Base-by-base conservation (phyloP, 148 eudicot genomes). In the Chenopodium album region DNA sequence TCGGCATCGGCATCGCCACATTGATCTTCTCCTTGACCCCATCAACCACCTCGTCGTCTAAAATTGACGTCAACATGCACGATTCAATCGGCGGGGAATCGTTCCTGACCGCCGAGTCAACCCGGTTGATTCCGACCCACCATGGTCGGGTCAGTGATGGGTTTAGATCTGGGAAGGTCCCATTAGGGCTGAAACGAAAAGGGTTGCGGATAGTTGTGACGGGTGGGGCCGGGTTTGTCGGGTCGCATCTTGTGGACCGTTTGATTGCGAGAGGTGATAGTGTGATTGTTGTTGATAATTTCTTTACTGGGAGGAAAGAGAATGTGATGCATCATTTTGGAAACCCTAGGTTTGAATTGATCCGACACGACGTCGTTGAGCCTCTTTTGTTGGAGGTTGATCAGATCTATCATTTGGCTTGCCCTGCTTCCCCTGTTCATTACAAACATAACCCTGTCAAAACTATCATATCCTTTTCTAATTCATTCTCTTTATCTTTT, bases 361-460 rank as follows among this genome's bases (percentile, higher is more conserved):
- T 95, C 37, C 89, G 99, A 71, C 99, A 95, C 86, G 99, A 95
- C 81, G 99, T 95, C 72, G 99, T 95, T 41, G 99, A 95, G 87
- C 99, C 99, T 0, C 73, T 95, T 1, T 80, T 95, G 28, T 46
- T 95, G 50, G 99, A 95, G 48, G 99, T 95, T 59, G 98, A 95
- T 82, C 98, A 93, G 95, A 95, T 95, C 90, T 95, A 95, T 71
- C 98, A 95, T 71, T 89, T 95, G 19, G 98, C 98, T 78, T 95
- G 98, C 89, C 98, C 98, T 77, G 98, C 98, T 59, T 93, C 98
- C 8, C 98, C 98, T 31, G 98, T 95, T 77, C 98, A 95, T 85
- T 95, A 95, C 88, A 95, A 95, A 84, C 90, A 89, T 84, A 95
- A 95, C 81, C 99, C 99, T 20, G 99, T 95, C 87, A 95, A 95